Base-by-base conservation (phyloP, 1,284 basidiomycete species). In the Leccinum subfulvum region DNA sequence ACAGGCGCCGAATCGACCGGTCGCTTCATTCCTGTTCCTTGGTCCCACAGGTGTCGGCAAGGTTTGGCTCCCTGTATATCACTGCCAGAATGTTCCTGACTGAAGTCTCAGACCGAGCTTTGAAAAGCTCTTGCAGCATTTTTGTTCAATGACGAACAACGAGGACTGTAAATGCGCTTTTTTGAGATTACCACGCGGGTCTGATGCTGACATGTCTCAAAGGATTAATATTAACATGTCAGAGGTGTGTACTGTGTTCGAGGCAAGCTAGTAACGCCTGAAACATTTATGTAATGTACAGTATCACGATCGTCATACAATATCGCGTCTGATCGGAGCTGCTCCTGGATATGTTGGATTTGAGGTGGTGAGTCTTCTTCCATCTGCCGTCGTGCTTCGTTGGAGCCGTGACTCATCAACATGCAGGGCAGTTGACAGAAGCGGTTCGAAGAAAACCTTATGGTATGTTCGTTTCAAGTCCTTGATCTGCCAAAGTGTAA, bases 301-400 rank as follows among this genome's bases (percentile, higher is more conserved):
- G 83, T 95, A 92, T 73, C 92, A 94, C 66, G 94, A 96, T 68
- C 84, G 92, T 63, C 93, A 97, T 71, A 95, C 93, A 0, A 90
- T 97, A 49, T 94, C 93, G 1, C 84, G 94, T 3, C 79, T 97
- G 18, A 93, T 97, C 58, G 95, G 95, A 64, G 92, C 95, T 0
- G 92, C 94, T 0, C 93, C 94, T 5, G 94, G 95, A 7, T 97
- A 96, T 70, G 90, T 98, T 18, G 97, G 96, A 2, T 94, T 94
- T 70, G 94, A 98, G 94, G 92, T 9, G 94, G 90, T 75, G 67
- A 59, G 73, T 58, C 3, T 35, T 55, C 9, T n/a, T 47, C n/a
- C 3, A 18, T 47, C 18, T 47, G 3, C 10, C 1, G 3, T 47
- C 21, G n/a, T 33, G 65, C 65, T 61, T 23, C 26, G 11, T 59